Conservation (phyloP, 1,139 yeast species). For the Saccharomyces pastorianus region DNA sequence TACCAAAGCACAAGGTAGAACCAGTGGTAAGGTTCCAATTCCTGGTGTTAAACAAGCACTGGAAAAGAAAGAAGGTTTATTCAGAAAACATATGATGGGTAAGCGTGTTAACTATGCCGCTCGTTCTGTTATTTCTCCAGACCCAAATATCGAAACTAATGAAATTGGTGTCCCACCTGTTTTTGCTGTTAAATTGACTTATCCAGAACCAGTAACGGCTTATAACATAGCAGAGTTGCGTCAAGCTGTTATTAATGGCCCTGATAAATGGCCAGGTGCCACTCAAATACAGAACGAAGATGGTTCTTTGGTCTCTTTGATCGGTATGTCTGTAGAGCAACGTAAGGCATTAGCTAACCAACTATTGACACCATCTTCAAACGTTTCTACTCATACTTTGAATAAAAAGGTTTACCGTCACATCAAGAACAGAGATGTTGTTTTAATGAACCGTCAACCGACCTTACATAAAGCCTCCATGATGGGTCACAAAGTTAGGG, state of each 20-base stretch:
- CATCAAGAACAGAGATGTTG: constrained; percentile 90
- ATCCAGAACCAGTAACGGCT: constrained; percentile 97
- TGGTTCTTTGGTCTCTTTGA: constrained; percentile 75
- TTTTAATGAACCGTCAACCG: constrained; percentile 97
- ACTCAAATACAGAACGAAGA: constrained; percentile 92
- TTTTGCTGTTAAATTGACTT: constrained; percentile 88
- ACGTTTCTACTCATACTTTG: constrained; percentile 43
- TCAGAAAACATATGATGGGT: constrained; percentile 99
- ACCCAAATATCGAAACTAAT: constrained; percentile 94
- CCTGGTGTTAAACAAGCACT: constrained; percentile 97
- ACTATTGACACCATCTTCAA: constrained; percentile 72
- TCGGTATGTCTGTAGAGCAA: constrained; percentile 87
- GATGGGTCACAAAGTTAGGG: constrained; percentile 99
- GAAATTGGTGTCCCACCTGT: constrained; percentile 99
- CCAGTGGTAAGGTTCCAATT: constrained; percentile 58
- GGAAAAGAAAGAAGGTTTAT: constrained; percentile 97
- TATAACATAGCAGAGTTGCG: constrained; percentile 85
- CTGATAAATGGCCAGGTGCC: constrained; percentile 98
- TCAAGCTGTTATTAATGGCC: constrained; percentile 94
- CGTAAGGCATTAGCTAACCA: constrained; percentile 95
- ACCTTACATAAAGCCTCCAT: constrained; percentile 97
- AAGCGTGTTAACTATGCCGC: constrained; percentile 98
- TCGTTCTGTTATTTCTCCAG: constrained; percentile 97
- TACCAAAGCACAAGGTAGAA: constrained; percentile 69
- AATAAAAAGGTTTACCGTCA: constrained; percentile 94